Base-by-base conservation (phyloP, 768 basidiomycete species). In the Stropharia rugosoannulata region DNA sequence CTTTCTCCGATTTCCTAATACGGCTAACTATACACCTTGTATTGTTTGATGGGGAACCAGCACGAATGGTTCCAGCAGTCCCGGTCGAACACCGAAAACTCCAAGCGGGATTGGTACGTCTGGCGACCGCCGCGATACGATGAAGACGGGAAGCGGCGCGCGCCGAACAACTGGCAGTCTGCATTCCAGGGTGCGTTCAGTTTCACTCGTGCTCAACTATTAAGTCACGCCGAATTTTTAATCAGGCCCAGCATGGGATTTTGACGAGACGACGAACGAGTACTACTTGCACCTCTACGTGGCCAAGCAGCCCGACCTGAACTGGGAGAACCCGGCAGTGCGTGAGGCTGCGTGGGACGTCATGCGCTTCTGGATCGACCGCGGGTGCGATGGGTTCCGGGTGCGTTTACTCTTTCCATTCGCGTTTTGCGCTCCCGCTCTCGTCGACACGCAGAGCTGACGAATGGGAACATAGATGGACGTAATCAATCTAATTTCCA, bases 161-260 rank as follows among this genome's bases (percentile, higher is more conserved):
- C 86, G 5, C 89, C 89, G 0, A 88, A 89, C 66, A 90, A 91
- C 64, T 90, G 89, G 89, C 76, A 75, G 60, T 82, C 86, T 0
- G 69, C 76, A 15, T 88, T 89, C 64, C 80, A 86, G 72, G 85
- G 86, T 80, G 48, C 4, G 68, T 61, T 39, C 7, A 40, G n/a
- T 5, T 52, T 49, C 3, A 29, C 25, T 25, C 41, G 18, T 15
- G 8, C n/a, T 16, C 13, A 54, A 51, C 18, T 40, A 22, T 22
- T 22, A 22, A 22, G 2, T 22, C 22, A 22, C 22, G 42, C 11
- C 13, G 10, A 12, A 47, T 29, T 25, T 25, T n/a, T 29, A 6
- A 25, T 5, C 65, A 85, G 84, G 84, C 11, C 82, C 87, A 0
- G 85, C 82, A 10, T 91, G 90, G 90, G 80, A 85, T 18, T 87